These are phyloP conservation scores for Aechmea fasciata DNA, from an alignment of 176 grass and related monocot species.

Conservation along the genomic window DNA sequence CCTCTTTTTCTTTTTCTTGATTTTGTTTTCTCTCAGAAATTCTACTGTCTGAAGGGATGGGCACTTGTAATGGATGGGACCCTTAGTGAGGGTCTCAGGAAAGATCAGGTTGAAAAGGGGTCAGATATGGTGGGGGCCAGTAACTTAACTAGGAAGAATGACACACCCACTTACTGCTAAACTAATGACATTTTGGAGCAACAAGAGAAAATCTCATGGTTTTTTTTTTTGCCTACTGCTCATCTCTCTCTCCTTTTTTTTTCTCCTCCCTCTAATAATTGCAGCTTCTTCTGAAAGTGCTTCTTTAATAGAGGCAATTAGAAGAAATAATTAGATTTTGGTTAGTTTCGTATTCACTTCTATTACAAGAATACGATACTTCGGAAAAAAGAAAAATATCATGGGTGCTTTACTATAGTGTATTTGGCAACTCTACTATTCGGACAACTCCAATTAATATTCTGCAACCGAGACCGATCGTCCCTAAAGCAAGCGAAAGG, in stretches of 20 bases:
- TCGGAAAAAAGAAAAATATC: no score
- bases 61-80: not conserved
- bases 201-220: conserved; percentile 25
- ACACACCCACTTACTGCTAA: not conserved
- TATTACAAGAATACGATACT: no score
- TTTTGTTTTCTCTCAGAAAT: conserved; percentile 26
- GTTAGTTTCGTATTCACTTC: no score
- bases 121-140: conserved; percentile 29
- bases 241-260: conserved; percentile 11
- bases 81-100: conserved; percentile 33
- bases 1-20: not conserved
- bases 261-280: not conserved
- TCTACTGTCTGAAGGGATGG: conserved; percentile 34
- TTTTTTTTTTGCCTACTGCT: conserved; percentile 29
- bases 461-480: no score
- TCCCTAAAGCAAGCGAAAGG: no score
- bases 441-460: no score
- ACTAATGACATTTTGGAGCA: conserved; percentile 20
- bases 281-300: no score
- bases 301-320: no score
- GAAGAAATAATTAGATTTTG: no score
- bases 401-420: no score
- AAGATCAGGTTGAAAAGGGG: conserved; percentile 38
- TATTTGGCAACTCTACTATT: no score
- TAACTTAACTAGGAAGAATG: conserved; percentile 20